Evolutionary conservation across 768 basidiomycete genomes (phyloP).

Genomic region (Mycena haematopus): DNA sequence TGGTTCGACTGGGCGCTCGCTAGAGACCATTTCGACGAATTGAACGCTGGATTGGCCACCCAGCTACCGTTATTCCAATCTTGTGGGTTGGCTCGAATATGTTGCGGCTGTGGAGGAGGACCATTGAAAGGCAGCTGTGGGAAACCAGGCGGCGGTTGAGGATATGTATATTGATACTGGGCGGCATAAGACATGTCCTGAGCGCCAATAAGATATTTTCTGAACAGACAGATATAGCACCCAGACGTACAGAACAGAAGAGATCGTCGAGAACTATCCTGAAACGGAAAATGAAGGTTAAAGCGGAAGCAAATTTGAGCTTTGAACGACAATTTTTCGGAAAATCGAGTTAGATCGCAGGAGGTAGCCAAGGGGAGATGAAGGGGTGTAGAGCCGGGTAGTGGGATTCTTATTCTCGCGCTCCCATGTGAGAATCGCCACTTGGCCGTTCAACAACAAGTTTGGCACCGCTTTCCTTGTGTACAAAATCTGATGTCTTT

Average conservation of each 20-base stretch:
- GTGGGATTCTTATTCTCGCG: slow-evolving; percentile 23
- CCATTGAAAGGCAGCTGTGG: slow-evolving; percentile 29
- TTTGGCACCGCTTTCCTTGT: slow-evolving; percentile 19
- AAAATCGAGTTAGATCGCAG: slow-evolving; percentile 19
- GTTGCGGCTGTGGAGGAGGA: slow-evolving; percentile 25
- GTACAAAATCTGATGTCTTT: background rate
- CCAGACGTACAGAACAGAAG: slow-evolving; percentile 21
- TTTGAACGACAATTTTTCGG: background rate
- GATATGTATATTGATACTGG: slow-evolving; percentile 24
- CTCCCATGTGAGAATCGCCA: slow-evolving; percentile 26
- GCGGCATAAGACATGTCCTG: slow-evolving; percentile 20
- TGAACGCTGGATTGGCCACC: slow-evolving; percentile 47
- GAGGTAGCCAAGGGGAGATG: background rate
- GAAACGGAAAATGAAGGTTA: slow-evolving; percentile 19
- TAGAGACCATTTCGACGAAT: slow-evolving; percentile 36
- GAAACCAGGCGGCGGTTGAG: slow-evolving; percentile 24
- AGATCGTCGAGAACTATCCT: slow-evolving; percentile 21
- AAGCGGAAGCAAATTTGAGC: slow-evolving; percentile 20
- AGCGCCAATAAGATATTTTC: slow-evolving; percentile 10
- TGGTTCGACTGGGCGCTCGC: slow-evolving; percentile 33
- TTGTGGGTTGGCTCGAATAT: slow-evolving; percentile 27
- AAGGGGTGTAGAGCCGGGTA: slow-evolving; percentile 18
- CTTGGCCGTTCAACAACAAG: slow-evolving; percentile 26
- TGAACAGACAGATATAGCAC: background rate
- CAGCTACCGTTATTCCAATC: slow-evolving; percentile 30